phyloP scores from a whole-genome alignment of 1,284 basidiomycete species.

The Fomitiporia mediterranea region DNA sequence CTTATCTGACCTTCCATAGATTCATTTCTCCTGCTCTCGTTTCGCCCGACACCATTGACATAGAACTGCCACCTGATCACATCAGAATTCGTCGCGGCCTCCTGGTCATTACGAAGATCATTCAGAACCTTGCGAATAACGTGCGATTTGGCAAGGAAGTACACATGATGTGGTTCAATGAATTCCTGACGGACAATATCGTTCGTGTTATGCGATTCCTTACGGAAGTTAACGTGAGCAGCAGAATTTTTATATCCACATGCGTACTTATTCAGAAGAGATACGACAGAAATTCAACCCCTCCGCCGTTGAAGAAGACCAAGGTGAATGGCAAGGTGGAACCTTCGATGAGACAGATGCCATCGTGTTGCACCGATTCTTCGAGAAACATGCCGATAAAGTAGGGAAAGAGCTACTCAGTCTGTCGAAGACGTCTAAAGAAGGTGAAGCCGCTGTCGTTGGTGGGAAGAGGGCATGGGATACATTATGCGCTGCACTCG shows the following conservation, averaged over 20 bases:
- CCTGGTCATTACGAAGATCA: conserved; percentile 84
- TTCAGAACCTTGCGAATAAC: conserved; percentile 91
- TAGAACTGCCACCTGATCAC: conserved; percentile 67
- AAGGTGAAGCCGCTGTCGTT: conserved; percentile 48
- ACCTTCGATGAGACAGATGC: conserved; percentile 78
- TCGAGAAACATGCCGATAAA: conserved; percentile 78
- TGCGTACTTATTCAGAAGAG: not conserved
- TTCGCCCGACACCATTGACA: conserved; percentile 77
- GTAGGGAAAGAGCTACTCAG: conserved; percentile 80
- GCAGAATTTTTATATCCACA: conserved; percentile 14
- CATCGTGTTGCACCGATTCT: conserved; percentile 77
- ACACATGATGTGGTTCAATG: conserved; percentile 79
- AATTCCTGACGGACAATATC: conserved; percentile 75
- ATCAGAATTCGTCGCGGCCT: conserved; percentile 66
- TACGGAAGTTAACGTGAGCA: conserved; percentile 70
- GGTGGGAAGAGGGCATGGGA: conserved; percentile 76
- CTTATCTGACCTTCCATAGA: conserved; percentile 31
- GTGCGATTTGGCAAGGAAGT: conserved; percentile 87
- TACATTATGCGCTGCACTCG: conserved; percentile 66
- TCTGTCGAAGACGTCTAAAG: conserved; percentile 60
- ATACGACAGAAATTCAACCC: conserved; percentile 49
- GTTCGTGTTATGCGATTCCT: conserved; percentile 78
- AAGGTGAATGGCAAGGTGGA: conserved; percentile 68
- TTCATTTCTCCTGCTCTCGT: conserved; percentile 86
- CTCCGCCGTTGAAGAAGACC: conserved; percentile 46